Evolutionary conservation across 106 monocot species (phyloP).

Genomic region (Allium cepa): DNA sequence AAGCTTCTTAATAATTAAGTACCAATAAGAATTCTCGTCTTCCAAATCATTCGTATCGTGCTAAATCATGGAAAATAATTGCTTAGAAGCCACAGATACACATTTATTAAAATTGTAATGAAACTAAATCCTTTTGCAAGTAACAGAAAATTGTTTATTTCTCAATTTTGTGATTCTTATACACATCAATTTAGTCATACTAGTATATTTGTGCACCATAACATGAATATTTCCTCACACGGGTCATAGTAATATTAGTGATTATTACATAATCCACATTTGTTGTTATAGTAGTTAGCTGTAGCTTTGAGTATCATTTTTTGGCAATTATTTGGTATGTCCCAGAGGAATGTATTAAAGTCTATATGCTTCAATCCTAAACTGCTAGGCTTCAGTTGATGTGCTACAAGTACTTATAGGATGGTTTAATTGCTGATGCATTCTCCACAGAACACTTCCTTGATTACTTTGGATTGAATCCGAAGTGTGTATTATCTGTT

Average conservation of each 20-base stretch:
- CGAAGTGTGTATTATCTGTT: constrained; percentile 47
- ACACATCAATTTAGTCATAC: not conserved
- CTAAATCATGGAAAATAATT: too few relatives aligned
- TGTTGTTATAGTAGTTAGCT: not conserved
- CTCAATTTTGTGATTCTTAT: not conserved
- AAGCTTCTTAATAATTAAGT: too few relatives aligned
- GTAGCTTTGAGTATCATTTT: not conserved
- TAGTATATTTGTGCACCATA: not conserved
- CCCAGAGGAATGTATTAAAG: too few relatives aligned
- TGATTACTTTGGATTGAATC: constrained; percentile 48
- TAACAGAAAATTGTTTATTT: too few relatives aligned
- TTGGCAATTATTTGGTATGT: too few relatives aligned
- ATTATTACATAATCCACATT: not conserved
- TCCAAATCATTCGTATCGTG: too few relatives aligned
- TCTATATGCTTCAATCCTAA: too few relatives aligned
- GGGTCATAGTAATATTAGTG: not conserved
- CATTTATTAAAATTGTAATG: too few relatives aligned
- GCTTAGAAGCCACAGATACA: too few relatives aligned
- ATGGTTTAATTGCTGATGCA: constrained; percentile 23
- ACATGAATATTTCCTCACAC: too few relatives aligned
- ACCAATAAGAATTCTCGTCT: too few relatives aligned
- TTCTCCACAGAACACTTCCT: constrained; percentile 47
- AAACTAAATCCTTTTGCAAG: too few relatives aligned
- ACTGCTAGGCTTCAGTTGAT: constrained; percentile 69
- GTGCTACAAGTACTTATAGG: constrained; percentile 90